Conservation (phyloP, 805 yeast genomes). For the Hanseniaspora hatyaiensis region DNA sequence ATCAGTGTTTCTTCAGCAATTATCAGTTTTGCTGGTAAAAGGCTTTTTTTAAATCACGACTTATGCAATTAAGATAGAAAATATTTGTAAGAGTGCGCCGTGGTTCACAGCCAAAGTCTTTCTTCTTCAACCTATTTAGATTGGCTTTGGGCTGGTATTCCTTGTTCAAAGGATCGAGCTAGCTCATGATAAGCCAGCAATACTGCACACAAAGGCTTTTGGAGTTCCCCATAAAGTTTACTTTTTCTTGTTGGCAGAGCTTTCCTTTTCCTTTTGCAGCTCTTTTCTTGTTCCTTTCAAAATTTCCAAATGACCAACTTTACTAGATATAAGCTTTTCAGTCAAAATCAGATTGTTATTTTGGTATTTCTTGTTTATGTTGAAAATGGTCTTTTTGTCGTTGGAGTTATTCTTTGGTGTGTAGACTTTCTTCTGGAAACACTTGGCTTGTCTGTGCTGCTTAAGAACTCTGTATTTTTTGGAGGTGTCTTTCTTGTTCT, state of each 20-base stretch:
- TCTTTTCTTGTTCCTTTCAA: constrained; percentile 83
- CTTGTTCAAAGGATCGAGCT: too few relatives aligned
- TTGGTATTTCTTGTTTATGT: constrained; percentile 22
- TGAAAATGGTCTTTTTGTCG: constrained; percentile 12
- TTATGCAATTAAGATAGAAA: too few relatives aligned
- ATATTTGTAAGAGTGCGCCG: too few relatives aligned
- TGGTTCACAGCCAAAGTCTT: too few relatives aligned
- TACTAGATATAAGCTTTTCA: constrained; percentile 72
- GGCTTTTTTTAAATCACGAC: too few relatives aligned
- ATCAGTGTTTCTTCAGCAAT: too few relatives aligned
- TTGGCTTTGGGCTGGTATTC: too few relatives aligned
- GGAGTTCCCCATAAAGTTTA: too few relatives aligned
- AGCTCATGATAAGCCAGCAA: too few relatives aligned
- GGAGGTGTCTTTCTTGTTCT: constrained; percentile 31
- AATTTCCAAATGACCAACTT: constrained; percentile 89
- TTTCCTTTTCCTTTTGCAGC: constrained; percentile 46
- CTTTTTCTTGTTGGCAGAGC: constrained; percentile 9
- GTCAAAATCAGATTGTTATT: constrained; percentile 32
- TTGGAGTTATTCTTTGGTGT: constrained; percentile 38
- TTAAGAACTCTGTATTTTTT: constrained; percentile 15
- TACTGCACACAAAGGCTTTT: too few relatives aligned
- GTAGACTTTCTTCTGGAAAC: constrained; percentile 15
- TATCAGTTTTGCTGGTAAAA: too few relatives aligned
- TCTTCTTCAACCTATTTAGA: too few relatives aligned
- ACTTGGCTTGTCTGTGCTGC: constrained; percentile 15